Percentiles rank a stretch among this genome's conserved stretches.
Evolutionary conservation across 2,329 filamentous ascomycete species (phyloP).

Genomic region (Xylariaceae sp.): DNA sequence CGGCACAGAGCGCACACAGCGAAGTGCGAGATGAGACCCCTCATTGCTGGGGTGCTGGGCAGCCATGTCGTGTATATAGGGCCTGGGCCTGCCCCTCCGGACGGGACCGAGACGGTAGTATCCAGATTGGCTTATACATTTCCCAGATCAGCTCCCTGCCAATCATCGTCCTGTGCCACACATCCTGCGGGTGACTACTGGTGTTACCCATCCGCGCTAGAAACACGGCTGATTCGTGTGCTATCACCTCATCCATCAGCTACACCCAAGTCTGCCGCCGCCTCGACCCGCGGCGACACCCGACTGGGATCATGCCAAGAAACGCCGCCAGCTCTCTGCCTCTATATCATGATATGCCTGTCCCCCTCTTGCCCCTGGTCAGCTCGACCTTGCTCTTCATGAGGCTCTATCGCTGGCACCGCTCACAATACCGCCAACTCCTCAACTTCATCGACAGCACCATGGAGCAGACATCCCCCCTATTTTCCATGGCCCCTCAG

Average conservation of each 20-base stretch:
- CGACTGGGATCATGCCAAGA: conserved; percentile 12
- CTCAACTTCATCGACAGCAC: conserved; percentile 14
- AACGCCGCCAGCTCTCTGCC: conserved; percentile 6
- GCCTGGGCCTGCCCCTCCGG: conserved; percentile 11
- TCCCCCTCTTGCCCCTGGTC: conserved; percentile 13
- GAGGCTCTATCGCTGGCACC: conserved; percentile 13
- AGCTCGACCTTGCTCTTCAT: conserved; percentile 11
- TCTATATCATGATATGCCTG: conserved; percentile 17
- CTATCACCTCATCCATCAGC: too few relatives aligned
- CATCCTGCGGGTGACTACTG: too few relatives aligned
- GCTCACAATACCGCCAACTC: conserved; percentile 13
- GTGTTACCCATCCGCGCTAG: too few relatives aligned
- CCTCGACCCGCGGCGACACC: conserved; percentile 6
- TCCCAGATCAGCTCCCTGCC: too few relatives aligned
- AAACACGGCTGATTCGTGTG: too few relatives aligned
- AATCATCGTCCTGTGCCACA: too few relatives aligned
- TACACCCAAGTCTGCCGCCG: too few relatives aligned
- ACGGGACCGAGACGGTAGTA: conserved; percentile 2
- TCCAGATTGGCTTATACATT: too few relatives aligned
- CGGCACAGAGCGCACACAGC: too few relatives aligned
- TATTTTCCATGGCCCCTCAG: conserved; percentile 6
- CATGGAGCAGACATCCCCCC: conserved; percentile 17
- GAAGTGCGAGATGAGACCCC: conserved; percentile 15
- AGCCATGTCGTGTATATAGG: conserved; percentile 7
- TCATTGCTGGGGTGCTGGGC: conserved; percentile 12